Conservation (phyloP, 768 basidiomycete species). For the Xerocomus brunneocitrinus region DNA sequence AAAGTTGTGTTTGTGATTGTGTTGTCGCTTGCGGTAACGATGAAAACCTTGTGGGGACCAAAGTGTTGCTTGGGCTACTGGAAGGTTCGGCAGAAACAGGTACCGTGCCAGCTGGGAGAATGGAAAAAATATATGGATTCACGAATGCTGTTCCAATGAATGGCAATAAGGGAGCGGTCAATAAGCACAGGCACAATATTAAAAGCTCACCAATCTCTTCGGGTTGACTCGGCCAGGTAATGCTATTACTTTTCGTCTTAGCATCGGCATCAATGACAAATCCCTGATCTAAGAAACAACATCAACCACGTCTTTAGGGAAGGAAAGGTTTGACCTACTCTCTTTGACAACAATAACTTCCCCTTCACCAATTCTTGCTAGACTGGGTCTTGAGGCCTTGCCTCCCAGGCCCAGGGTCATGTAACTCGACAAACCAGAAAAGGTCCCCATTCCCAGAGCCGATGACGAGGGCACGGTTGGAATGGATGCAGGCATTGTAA, state of each 20-base stretch:
- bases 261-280: conserved; percentile 60
- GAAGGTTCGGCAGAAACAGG: conserved; percentile 26
- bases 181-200: conserved; percentile 37
- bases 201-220: conserved; percentile 64
- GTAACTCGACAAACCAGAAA: conserved; percentile 74
- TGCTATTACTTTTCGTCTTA: conserved; percentile 43
- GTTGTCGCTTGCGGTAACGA: conserved; percentile 16
- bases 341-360: conserved; percentile 77
- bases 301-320: background rate
- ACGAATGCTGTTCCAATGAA: conserved; percentile 54
- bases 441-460: conserved; percentile 54
- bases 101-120: conserved; percentile 67
- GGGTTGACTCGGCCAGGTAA: conserved; percentile 77
- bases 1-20: conserved; percentile 25
- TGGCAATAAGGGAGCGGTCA: conserved; percentile 58
- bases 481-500: conserved; percentile 43
- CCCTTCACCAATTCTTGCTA: conserved; percentile 49
- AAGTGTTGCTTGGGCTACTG: conserved; percentile 14
- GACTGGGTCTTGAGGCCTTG: conserved; percentile 59
- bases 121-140: conserved; percentile 73
- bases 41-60: conserved; percentile 9
- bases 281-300: conserved; percentile 51
- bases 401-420: conserved; percentile 79
- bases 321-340: conserved; percentile 45
- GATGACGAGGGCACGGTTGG: conserved; percentile 27